These are phyloP conservation scores for Coemansia sp. DNA, from an alignment of 192 early-diverging fungal species.

Conservation along the genomic window DNA sequence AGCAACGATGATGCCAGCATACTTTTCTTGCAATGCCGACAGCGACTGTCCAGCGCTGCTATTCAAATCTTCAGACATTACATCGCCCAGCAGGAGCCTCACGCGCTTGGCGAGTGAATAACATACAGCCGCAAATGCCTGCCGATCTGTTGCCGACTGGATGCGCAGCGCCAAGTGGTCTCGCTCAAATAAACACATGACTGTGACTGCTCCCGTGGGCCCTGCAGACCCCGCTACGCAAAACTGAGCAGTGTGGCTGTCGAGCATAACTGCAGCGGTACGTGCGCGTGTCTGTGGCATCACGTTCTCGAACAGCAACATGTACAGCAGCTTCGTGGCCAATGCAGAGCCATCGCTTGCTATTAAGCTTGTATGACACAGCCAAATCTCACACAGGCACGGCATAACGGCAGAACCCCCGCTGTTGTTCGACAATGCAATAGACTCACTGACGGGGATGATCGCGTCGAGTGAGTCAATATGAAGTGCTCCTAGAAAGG, in stretches of 20 bases:
- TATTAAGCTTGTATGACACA: neutral
- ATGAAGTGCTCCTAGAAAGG: slow-evolving; percentile 11
- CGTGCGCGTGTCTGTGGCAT: slow-evolving; percentile 11
- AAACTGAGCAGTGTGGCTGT: slow-evolving; percentile 27
- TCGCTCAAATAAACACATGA: slow-evolving; percentile 38
- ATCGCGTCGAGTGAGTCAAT: slow-evolving; percentile 37
- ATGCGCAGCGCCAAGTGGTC: slow-evolving; percentile 32
- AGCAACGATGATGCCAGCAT: neutral
- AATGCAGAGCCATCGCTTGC: neutral
- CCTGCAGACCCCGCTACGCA: slow-evolving; percentile 1
- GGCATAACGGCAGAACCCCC: neutral
- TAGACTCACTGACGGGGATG: neutral
- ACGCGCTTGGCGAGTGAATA: slow-evolving; percentile 23
- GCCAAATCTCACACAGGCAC: slow-evolving; percentile 41
- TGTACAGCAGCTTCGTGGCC: slow-evolving; percentile 18
- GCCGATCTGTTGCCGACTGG: slow-evolving; percentile 6
- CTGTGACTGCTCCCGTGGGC: neutral
- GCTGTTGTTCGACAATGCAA: neutral
- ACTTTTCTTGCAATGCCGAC: neutral
- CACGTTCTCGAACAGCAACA: slow-evolving; percentile 35
- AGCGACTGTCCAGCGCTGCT: neutral
- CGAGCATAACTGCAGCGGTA: slow-evolving; percentile 20
- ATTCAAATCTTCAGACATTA: neutral
- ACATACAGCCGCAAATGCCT: slow-evolving; percentile 17
- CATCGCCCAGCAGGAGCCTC: slow-evolving; percentile 17